These are phyloP conservation scores for Acanthamoeba castellanii DNA, from an alignment of 208 protist genomes.

Conservation along the genomic window DNA sequence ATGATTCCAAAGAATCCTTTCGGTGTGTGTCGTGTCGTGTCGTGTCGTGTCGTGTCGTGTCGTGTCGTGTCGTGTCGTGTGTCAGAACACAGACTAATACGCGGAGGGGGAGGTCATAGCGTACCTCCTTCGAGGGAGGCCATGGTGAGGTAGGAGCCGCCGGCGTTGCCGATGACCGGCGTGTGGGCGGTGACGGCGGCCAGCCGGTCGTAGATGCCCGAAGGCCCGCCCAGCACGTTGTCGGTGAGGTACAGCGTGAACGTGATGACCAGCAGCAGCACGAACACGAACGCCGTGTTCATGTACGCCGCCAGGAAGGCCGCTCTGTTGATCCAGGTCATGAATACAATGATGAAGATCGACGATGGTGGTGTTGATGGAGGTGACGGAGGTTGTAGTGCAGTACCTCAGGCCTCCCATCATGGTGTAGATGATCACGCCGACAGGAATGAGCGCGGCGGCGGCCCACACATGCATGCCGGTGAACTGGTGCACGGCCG, in stretches of 20 bases:
- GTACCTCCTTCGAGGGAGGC: slow-evolving; percentile 72
- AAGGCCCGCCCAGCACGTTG: neutral
- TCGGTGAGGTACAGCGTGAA: neutral
- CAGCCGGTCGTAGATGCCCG: slow-evolving; percentile 10
- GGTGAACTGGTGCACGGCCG: slow-evolving; percentile 76
- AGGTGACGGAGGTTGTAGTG: no score
- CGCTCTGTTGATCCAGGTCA: slow-evolving; percentile 1
- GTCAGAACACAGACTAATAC: no score
- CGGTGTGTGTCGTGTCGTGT: no score
- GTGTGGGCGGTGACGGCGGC: neutral
- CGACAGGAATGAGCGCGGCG: slow-evolving; percentile 81
- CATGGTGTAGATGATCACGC: slow-evolving; percentile 82
- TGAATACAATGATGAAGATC: neutral
- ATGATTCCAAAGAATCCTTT: slow-evolving; percentile 81
- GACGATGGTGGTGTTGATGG: neutral
- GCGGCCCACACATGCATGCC: slow-evolving; percentile 77
- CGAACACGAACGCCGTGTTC: slow-evolving; percentile 69
- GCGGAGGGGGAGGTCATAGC: neutral
- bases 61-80: no score
- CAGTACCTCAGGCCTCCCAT: slow-evolving; percentile 68
- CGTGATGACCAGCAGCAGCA: slow-evolving; percentile 23
- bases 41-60: no score
- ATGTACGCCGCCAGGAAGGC: slow-evolving; percentile 80
- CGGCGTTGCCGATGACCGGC: slow-evolving; percentile 65
- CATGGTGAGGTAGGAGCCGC: slow-evolving; percentile 82